Percentiles rank a stretch among this genome's conserved stretches.
Evolutionary conservation across 2,329 filamentous ascomycete species (phyloP).

Genomic region (Fusarium nanum): DNA sequence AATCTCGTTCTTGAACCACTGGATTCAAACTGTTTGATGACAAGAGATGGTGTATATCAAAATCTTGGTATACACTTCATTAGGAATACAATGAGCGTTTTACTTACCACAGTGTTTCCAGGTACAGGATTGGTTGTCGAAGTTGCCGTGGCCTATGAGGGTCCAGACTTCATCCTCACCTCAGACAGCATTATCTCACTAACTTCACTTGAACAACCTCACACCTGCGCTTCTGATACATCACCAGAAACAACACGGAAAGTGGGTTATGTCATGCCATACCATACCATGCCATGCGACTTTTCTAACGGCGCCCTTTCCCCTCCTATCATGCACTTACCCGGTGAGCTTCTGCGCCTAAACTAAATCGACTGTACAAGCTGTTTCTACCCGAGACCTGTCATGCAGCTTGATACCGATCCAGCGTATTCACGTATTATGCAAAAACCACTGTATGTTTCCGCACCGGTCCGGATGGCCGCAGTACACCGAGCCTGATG

Average conservation of each 20-base stretch:
- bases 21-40: constrained; percentile 13
- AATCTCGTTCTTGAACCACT: background rate
- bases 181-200: background rate
- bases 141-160: background rate
- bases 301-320: constrained; percentile 4
- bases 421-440: constrained; percentile 6
- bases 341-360: constrained; percentile 6
- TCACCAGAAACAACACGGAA: constrained; percentile 11
- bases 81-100: constrained; percentile 5
- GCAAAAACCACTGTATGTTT: background rate
- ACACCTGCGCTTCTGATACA: constrained; percentile 15
- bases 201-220: constrained; percentile 11
- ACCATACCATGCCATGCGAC: background rate
- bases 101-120: background rate
- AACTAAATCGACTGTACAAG: constrained; percentile 2
- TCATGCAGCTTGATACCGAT: constrained; percentile 29
- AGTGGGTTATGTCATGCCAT: background rate
- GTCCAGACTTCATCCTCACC: constrained; percentile 10
- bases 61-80: constrained; percentile 5
- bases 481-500: constrained; percentile 19
- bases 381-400: constrained; percentile 31
- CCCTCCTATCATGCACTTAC: constrained; percentile 22
- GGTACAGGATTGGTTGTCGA: background rate
- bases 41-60: constrained; percentile 20
- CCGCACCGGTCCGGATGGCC: constrained; percentile 4